These are phyloP conservation scores for Celoporthe dispersa DNA, from an alignment of 2,329 filamentous ascomycete species.

Conservation along the genomic window DNA sequence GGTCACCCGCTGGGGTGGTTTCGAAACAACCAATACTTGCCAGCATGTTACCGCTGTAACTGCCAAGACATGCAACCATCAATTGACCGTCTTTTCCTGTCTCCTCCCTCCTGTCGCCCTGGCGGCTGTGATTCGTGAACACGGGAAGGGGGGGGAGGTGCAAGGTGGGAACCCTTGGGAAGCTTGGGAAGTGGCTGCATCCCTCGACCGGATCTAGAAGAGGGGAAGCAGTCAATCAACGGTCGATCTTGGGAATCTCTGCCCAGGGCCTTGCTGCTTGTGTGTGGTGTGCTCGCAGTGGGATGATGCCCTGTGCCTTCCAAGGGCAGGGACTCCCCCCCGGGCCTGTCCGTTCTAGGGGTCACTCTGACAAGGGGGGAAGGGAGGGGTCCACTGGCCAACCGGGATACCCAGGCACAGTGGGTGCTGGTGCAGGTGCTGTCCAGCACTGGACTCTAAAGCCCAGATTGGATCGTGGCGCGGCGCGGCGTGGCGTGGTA, in stretches of 20 bases:
- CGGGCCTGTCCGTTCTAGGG: not conserved
- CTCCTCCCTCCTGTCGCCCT: not conserved
- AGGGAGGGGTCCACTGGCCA: not conserved
- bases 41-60: constrained; percentile 11
- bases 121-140: not conserved
- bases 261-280: not conserved
- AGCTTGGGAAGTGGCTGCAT: constrained; percentile 3
- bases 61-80: constrained; percentile 1
- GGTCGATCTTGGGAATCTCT: not conserved
- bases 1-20: not conserved
- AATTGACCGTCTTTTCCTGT: constrained; percentile 9
- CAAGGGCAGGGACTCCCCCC: not conserved
- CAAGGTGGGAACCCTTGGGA: not conserved
- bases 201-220: not conserved
- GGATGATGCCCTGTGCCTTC: not conserved
- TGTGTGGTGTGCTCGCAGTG: not conserved
- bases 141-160: not conserved
- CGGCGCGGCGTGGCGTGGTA: not conserved
- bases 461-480: constrained; percentile 5
- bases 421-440: not conserved
- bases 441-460: not conserved
- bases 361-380: not conserved
- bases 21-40: constrained; percentile 15
- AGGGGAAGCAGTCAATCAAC: constrained; percentile 3
- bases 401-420: not conserved